phyloP scores from a whole-genome alignment of 176 grass and related monocot genomes.

The Ensete ventricosum region DNA sequence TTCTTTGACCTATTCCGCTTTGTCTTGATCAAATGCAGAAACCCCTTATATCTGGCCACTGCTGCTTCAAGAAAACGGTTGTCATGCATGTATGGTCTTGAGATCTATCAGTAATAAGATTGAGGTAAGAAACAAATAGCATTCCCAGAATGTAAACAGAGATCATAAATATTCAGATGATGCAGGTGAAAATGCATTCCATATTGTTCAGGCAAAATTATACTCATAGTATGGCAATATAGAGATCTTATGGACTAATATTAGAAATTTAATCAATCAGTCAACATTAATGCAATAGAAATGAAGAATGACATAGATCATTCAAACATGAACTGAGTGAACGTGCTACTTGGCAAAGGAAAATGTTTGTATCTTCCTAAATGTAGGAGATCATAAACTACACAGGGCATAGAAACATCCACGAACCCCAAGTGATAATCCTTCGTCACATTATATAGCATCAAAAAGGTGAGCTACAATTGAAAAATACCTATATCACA shows the following conservation, averaged over 20 bases:
- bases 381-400: too few species aligned
- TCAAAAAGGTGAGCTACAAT: background rate
- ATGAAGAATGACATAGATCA: background rate
- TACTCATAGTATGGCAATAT: too few species aligned
- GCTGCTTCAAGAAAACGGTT: slow-evolving; percentile 57
- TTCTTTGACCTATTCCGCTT: slow-evolving; percentile 71
- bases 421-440: background rate
- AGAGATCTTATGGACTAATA: too few species aligned
- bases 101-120: slow-evolving; percentile 42
- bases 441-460: background rate
- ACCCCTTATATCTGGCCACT: slow-evolving; percentile 81
- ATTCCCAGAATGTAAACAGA: background rate
- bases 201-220: too few species aligned
- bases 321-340: background rate
- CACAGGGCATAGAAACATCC: too few species aligned
- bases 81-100: slow-evolving; percentile 46
- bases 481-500: background rate
- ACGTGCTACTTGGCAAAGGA: background rate
- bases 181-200: background rate
- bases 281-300: background rate
- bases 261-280: background rate
- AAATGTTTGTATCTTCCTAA: too few species aligned
- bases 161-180: slow-evolving; percentile 1
- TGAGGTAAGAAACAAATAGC: background rate
- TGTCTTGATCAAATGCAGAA: slow-evolving; percentile 72